Evolutionary conservation across 1,139 yeast genomes (phyloP), one percentile per base, ranked within the genome.

Genomic region (Arxiozyma heterogenica): DNA sequence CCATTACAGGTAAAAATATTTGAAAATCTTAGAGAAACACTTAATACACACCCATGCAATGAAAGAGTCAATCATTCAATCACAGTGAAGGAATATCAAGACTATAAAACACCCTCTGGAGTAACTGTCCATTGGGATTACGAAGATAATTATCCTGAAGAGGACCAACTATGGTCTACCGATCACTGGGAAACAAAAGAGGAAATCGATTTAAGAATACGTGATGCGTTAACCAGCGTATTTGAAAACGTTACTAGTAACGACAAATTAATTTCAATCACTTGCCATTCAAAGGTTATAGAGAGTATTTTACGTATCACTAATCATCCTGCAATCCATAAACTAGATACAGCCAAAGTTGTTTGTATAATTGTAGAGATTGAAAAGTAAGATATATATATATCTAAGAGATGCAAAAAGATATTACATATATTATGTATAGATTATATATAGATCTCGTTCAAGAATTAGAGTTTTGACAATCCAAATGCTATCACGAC

Each of bases 21-120:
- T 51, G 91, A 85, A 55, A 73, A 76, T 47, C 62, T 84, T 8
- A 73, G 93, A 51, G 93, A 86, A 65, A 81, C 84, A 0, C 75
- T 82, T 38, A 91, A 91, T 1, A 72, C 72, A 17, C 86, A 85
- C 64, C 69, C 82, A 3, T 86, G 93, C 64, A 89, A 86, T 66
- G 75, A 78, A 64, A 70, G 91, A 53, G 58, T 64, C 57, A 51
- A 64, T 57, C 51, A 62, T 55, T 53, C 59, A n/a, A 53, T 43
- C 20, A 51, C 58, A 1, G 52, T 55, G 22, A 41, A 49, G 4
- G 61, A 61, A 41, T 62, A 61, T 49, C 64, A 62, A 52, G 50
- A 58, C 34, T 56, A 48, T 41, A 45, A 46, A 46, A 48, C 56
- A n/a, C 22, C 30, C 15, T 48, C 55, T 1, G 64, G 62, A 1